A percentile compares a stretch with the other conserved stretches of the same genome.
These are phyloP conservation scores for Termitomyces sp. DNA, from an alignment of 768 basidiomycete genomes.

Conservation along the genomic window DNA sequence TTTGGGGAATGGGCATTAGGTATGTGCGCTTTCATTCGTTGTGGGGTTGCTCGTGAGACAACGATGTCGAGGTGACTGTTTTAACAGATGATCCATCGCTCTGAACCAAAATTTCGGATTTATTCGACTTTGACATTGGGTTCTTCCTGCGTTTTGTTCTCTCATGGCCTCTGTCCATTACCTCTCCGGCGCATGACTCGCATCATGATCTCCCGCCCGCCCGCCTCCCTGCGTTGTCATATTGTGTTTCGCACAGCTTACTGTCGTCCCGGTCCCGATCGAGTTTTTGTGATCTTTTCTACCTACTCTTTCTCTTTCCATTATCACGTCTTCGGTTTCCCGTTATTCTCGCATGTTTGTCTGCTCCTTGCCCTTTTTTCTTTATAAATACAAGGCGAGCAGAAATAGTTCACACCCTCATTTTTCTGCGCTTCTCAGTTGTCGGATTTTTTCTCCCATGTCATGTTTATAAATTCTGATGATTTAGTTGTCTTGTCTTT, in stretches of 20 bases:
- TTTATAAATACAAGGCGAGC: background rate
- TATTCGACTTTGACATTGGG: background rate
- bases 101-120: background rate
- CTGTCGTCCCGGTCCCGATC: background rate
- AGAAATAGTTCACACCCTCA: background rate
- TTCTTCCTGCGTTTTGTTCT: background rate
- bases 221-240: background rate
- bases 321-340: background rate
- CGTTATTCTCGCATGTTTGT: background rate
- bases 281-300: background rate
- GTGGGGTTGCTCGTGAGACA: background rate
- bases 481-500: background rate
- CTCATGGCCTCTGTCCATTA: background rate
- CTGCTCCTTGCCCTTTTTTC: background rate
- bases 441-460: background rate
- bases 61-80: background rate
- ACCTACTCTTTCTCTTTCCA: background rate
- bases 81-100: background rate
- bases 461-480: background rate
- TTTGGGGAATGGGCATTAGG: conserved; percentile 18
- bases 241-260: conserved; percentile 4
- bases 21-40: background rate
- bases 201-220: background rate
- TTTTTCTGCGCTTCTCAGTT: background rate
- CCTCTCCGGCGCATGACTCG: background rate